phyloP scores from a whole-genome alignment of 192 early-diverging fungal species.

The Glomus cerebriforme region DNA sequence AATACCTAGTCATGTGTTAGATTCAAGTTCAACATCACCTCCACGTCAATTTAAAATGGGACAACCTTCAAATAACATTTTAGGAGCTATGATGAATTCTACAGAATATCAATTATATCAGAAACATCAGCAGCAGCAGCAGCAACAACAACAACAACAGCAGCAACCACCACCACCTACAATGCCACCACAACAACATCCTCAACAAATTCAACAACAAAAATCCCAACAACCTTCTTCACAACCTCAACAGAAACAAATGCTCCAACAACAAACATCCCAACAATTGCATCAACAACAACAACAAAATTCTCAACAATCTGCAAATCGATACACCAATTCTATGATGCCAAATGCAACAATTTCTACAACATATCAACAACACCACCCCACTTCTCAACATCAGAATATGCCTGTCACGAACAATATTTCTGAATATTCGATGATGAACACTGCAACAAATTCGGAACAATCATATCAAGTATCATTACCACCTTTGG shows the following conservation, averaged over 20 bases:
- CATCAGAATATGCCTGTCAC: neutral
- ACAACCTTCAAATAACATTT: neutral
- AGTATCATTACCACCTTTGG: constrained; percentile 11
- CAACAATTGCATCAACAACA: constrained; percentile 1
- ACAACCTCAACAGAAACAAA: constrained; percentile 4
- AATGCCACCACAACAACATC: neutral
- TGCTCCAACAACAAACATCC: constrained; percentile 10
- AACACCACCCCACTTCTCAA: neutral
- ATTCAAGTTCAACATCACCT: neutral
- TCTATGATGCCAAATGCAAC: constrained; percentile 5
- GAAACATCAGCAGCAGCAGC: neutral
- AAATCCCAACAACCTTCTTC: neutral
- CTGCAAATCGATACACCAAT: neutral
- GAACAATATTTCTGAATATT: neutral
- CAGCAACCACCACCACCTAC: neutral
- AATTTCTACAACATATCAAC: constrained; percentile 6
- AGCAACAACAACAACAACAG: neutral
- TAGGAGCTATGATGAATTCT: neutral
- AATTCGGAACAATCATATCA: constrained; percentile 18
- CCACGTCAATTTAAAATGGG: constrained; percentile 18
- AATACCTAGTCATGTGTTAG: neutral
- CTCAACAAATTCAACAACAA: neutral
- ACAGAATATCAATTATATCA: constrained; percentile 8
- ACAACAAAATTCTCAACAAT: constrained; percentile 3
- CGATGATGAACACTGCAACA: neutral